phyloP scores from a whole-genome alignment of 140 eudicot genomes.

The Erigeron philadelphicus region DNA sequence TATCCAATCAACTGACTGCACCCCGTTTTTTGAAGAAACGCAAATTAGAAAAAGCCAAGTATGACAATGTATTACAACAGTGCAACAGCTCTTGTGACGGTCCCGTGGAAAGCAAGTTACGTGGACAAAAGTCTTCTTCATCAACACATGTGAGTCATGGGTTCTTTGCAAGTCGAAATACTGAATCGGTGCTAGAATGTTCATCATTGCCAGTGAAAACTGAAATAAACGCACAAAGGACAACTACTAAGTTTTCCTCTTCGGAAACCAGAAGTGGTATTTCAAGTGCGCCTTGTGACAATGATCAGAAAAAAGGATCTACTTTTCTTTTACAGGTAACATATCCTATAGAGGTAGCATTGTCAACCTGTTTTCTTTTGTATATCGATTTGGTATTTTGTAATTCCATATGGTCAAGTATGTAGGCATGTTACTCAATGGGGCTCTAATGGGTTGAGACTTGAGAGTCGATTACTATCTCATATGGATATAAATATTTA shows the following conservation, averaged over 20 bases:
- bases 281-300: constrained; percentile 33
- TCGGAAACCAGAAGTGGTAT: constrained; percentile 32
- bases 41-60: constrained; percentile 37
- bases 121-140: neutral
- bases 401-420: neutral
- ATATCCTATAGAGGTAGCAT: constrained; percentile 5
- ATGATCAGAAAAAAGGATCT: constrained; percentile 56
- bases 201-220: constrained; percentile 20
- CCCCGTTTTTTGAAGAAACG: constrained; percentile 54
- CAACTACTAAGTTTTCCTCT: constrained; percentile 16
- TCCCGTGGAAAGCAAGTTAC: constrained; percentile 14
- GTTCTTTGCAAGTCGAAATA: constrained; percentile 15
- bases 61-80: constrained; percentile 27
- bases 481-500: neutral
- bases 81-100: constrained; percentile 30
- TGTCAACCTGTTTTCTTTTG: neutral
- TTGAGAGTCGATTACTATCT: neutral
- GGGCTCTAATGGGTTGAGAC: neutral
- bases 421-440: neutral
- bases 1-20: constrained; percentile 34
- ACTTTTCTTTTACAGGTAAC: constrained; percentile 73
- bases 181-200: constrained; percentile 26
- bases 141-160: neutral
- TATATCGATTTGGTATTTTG: neutral
- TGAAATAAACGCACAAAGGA: constrained; percentile 25